Conservation (phyloP, 345 rosid genomes). For the Dovyalis caffra region DNA sequence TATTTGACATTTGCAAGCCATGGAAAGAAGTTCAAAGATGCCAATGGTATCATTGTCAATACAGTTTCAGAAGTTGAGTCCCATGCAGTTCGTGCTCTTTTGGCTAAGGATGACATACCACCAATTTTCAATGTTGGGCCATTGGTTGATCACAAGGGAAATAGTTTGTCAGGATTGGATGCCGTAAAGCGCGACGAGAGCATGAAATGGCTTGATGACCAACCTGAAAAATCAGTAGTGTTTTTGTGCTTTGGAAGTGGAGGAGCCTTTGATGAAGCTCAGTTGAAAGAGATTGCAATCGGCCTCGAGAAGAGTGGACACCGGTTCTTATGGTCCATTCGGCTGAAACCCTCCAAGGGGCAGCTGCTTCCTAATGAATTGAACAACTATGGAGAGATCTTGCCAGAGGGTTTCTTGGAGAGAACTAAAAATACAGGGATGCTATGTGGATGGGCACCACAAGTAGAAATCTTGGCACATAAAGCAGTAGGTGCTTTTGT, state of each 20-base stretch:
- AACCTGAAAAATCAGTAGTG: slow-evolving; percentile 47
- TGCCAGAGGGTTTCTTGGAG: slow-evolving; percentile 44
- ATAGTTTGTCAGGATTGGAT: neutral
- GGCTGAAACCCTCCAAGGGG: slow-evolving; percentile 15
- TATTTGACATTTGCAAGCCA: rapidly evolving
- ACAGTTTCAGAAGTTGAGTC: slow-evolving; percentile 51
- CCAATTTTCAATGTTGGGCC: slow-evolving; percentile 54
- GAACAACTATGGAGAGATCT: slow-evolving; percentile 17
- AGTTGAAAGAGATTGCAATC: slow-evolving; percentile 41
- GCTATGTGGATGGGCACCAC: slow-evolving; percentile 57
- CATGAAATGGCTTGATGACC: slow-evolving; percentile 54
- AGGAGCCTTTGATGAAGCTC: slow-evolving; percentile 50
- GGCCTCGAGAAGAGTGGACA: slow-evolving; percentile 47
- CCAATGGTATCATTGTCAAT: slow-evolving; percentile 51
- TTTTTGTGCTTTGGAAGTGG: slow-evolving; percentile 68
- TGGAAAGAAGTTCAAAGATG: slow-evolving; percentile 17
- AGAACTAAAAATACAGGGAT: slow-evolving; percentile 36
- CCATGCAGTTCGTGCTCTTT: slow-evolving; percentile 20
- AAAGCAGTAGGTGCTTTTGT: slow-evolving; percentile 54
- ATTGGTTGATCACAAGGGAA: slow-evolving; percentile 10
- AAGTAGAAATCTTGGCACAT: slow-evolving; percentile 37
- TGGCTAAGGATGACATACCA: slow-evolving; percentile 17
- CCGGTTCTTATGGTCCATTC: slow-evolving; percentile 54
- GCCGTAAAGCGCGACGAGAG: slow-evolving; percentile 11
- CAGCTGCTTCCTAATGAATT: slow-evolving; percentile 21